Base-by-base conservation (phyloP, 352 stramenopile species). In the Elongisporangium senticosum region DNA sequence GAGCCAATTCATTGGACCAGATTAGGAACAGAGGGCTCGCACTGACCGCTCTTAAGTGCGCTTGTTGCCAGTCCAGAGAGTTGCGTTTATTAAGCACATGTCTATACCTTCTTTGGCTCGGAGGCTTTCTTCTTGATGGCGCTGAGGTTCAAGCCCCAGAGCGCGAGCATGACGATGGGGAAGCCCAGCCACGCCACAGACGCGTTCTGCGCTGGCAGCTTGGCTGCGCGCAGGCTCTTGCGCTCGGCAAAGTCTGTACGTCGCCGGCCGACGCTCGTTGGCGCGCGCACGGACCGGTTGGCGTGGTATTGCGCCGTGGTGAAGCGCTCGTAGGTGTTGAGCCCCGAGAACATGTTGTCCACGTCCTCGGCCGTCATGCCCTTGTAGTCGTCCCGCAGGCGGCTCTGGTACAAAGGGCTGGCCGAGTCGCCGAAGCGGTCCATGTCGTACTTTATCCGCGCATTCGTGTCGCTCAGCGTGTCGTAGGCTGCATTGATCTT, bases 401-500 rank as follows among this genome's bases (percentile, higher is more conserved):
- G 23, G 23, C 23, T 26, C 23, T 26, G 23, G 26, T 75, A 56
- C 40, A 75, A 61, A 3, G 79, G 71, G 21, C 62, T 75, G 19
- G 67, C 58, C 15, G 79, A 88, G 51, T 75, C 56, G 28, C 83
- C 83, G 55, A 89, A 92, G 67, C 75, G 71, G 20, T 92, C 78
- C 4, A 86, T 58, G 56, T 92, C 83, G 66, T 92, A 92, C 69
- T 80, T 75, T 24, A 82, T 67, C 17, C 83, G 78, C 39, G 57
- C 48, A 19, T 71, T 53, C 19, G 62, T 48, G 63, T 89, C 66
- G 51, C 75, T 87, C 22, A 92, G 59, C 51, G 75, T 65, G 54
- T 89, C 83, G 66, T 92, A 92, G 21, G 83, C 83, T 17, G 76
- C 79, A 60, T 90, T 90, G 60, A 92, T 86, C 47, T 69, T 73